phyloP scores from a whole-genome alignment of 495 filamentous ascomycete species.

The Tetracladium setigerum region DNA sequence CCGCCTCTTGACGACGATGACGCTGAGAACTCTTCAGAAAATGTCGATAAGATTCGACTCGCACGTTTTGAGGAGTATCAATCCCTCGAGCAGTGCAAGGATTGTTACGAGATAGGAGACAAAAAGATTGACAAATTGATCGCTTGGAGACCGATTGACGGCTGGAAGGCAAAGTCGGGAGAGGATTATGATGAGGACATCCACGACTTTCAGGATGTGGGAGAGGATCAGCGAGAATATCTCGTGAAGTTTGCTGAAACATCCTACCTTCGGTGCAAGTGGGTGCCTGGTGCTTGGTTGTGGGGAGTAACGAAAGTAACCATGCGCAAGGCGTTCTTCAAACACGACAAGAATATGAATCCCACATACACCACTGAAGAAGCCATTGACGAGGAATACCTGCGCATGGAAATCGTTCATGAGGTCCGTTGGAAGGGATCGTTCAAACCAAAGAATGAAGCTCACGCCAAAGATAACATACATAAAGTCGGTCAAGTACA shows the following conservation, averaged over 20 bases:
- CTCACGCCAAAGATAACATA: constrained; percentile 60
- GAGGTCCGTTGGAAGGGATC: constrained; percentile 57
- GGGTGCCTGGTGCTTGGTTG: constrained; percentile 87
- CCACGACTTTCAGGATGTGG: constrained; percentile 34
- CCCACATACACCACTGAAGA: constrained; percentile 67
- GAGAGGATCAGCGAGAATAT: constrained; percentile 77
- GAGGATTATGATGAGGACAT: constrained; percentile 27
- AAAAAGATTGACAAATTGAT: constrained; percentile 62
- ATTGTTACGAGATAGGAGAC: constrained; percentile 50
- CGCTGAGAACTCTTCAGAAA: constrained; percentile 19
- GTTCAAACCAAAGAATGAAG: constrained; percentile 41
- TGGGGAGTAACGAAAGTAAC: constrained; percentile 56
- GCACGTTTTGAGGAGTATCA: constrained; percentile 54
- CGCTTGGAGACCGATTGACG: constrained; percentile 72
- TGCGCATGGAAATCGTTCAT: constrained; percentile 83
- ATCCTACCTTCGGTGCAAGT: constrained; percentile 72
- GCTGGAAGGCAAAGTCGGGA: constrained; percentile 37
- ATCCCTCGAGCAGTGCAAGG: constrained; percentile 63
- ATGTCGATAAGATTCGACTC: constrained; percentile 34
- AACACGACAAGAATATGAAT: constrained; percentile 50
- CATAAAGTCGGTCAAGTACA: constrained; percentile 60
- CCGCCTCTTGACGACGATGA: constrained; percentile 31
- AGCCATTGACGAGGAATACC: constrained; percentile 75
- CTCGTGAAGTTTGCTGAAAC: constrained; percentile 77
- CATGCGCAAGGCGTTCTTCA: constrained; percentile 71